A percentile compares a stretch with the other conserved stretches of the same genome.
phyloP scores from a whole-genome alignment of 345 rosid species.

The Ceriops decandra region DNA sequence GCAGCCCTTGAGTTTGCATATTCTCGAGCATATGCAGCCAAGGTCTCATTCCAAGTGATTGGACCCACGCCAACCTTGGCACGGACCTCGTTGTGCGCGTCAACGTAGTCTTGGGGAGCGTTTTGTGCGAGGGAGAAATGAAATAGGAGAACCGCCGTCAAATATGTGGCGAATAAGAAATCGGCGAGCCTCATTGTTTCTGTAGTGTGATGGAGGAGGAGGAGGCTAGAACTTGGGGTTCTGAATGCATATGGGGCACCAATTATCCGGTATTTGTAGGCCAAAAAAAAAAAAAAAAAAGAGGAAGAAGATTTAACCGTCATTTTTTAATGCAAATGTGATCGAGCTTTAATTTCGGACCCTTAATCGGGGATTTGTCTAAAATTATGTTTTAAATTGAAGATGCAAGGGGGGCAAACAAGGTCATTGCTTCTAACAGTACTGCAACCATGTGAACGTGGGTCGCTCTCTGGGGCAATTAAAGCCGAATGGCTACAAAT shows the following conservation, averaged over 20 bases:
- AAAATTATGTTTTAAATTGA: no score
- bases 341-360: not conserved
- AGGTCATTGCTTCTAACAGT: constrained; percentile 2
- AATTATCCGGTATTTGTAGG: no score
- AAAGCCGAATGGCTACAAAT: no score
- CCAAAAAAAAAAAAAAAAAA: no score
- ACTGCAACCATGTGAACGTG: not conserved
- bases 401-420: no score
- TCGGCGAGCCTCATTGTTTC: not conserved
- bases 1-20: constrained; percentile 9
- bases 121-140: not conserved
- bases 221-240: not conserved
- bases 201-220: not conserved
- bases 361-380: not conserved
- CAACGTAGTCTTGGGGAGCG: constrained; percentile 14
- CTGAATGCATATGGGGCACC: not conserved
- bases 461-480: no score
- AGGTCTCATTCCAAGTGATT: constrained; percentile 16
- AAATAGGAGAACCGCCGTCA: not conserved
- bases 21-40: constrained; percentile 19
- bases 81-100: constrained; percentile 21
- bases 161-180: not conserved
- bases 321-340: no score
- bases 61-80: constrained; percentile 19
- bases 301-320: no score